Conservation (phyloP, 164 flowering plant species). For the Dillenia suffruticosa region DNA sequence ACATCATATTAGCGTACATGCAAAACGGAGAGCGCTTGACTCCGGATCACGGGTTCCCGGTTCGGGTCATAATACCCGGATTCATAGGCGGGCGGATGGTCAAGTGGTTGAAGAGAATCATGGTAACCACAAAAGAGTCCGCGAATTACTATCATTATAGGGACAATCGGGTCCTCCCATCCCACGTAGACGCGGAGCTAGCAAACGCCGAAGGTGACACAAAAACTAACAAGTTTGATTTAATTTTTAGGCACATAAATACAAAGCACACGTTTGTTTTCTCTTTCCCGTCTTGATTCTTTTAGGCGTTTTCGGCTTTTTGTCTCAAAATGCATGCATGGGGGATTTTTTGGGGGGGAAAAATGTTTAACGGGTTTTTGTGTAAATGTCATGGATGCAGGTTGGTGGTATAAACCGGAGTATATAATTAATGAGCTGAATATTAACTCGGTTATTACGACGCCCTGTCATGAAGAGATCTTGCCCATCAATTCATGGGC, state of each 20-base stretch:
- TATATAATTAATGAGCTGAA: conserved; percentile 90
- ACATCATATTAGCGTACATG: conserved; percentile 84
- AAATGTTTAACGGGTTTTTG: too few species aligned
- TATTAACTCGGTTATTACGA: conserved; percentile 90
- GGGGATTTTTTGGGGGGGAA: too few species aligned
- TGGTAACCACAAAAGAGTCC: conserved; percentile 66
- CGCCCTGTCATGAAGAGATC: conserved; percentile 87
- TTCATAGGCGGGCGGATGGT: conserved; percentile 98
- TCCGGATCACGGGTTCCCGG: conserved; percentile 95
- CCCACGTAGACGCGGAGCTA: conserved; percentile 89
- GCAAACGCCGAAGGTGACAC: conserved; percentile 79
- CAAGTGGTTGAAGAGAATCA: conserved; percentile 81
- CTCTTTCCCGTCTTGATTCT: too few species aligned
- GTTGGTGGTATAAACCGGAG: conserved; percentile 99
- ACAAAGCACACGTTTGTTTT: too few species aligned
- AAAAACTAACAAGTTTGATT: too few species aligned
- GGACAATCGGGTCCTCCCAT: conserved; percentile 85
- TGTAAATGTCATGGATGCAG: conserved; percentile 24
- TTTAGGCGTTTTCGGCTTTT: too few species aligned
- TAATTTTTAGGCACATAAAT: too few species aligned
- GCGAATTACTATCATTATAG: conserved; percentile 70
- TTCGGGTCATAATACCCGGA: conserved; percentile 87
- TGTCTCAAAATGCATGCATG: too few species aligned
- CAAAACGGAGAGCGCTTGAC: conserved; percentile 75
- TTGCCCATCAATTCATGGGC: conserved; percentile 80